Conservation (phyloP, 1,284 basidiomycete genomes). For the Moniliophthora roreri region DNA sequence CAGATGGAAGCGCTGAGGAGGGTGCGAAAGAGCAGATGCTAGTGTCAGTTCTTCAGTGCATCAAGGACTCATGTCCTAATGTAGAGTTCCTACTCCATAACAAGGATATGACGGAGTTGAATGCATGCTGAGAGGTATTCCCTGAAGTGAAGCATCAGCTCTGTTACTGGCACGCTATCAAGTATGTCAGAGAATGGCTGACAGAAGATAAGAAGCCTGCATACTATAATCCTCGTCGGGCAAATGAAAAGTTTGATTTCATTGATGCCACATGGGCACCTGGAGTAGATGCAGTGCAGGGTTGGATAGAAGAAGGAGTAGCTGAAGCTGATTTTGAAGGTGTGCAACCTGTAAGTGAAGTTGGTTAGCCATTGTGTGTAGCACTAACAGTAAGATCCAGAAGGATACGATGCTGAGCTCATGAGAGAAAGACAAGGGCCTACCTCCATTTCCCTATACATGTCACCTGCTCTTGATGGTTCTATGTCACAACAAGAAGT, state of each 20-base stretch:
- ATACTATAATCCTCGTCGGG: slow-evolving; percentile 7
- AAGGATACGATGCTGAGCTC: too few species aligned
- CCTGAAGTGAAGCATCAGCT: slow-evolving; percentile 13
- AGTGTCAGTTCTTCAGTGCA: neutral
- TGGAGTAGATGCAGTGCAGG: slow-evolving; percentile 6
- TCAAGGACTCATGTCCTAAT: slow-evolving; percentile 8
- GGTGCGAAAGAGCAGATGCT: slow-evolving; percentile 12
- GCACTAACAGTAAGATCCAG: too few species aligned
- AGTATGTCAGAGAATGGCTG: slow-evolving; percentile 6
- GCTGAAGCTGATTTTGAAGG: neutral
- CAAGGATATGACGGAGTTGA: slow-evolving; percentile 15
- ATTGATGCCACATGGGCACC: slow-evolving; percentile 18
- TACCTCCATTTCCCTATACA: too few species aligned
- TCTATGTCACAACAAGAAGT: neutral
- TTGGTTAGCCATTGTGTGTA: too few species aligned
- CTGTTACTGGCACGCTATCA: slow-evolving; percentile 13
- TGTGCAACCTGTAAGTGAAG: neutral
- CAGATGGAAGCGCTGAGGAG: neutral
- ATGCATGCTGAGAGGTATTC: slow-evolving; percentile 5
- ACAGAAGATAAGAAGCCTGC: slow-evolving; percentile 4
- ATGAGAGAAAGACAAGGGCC: too few species aligned
- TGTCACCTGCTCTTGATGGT: too few species aligned
- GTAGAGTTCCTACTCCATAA: slow-evolving; percentile 11
- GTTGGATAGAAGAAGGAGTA: neutral
- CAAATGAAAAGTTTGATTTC: slow-evolving; percentile 8